Conservation (phyloP, 2,329 filamentous ascomycete species). For the Lasiodiplodia gonubiensis region DNA sequence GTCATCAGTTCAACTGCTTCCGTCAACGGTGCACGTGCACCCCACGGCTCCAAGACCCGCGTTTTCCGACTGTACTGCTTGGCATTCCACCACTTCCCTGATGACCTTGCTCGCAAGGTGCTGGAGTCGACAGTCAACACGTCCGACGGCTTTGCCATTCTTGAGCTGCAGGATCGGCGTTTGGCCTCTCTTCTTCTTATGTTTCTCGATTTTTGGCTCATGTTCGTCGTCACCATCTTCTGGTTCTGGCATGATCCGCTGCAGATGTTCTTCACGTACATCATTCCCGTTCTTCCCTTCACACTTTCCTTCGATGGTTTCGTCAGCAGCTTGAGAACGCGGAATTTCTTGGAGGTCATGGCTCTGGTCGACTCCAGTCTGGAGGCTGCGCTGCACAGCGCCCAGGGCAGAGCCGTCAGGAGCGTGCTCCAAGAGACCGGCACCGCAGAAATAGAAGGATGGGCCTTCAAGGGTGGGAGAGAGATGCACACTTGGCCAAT, state of each 20-base stretch:
- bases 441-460: conserved; percentile 43
- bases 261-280: conserved; percentile 70
- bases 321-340: conserved; percentile 69
- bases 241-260: conserved; percentile 59
- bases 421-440: conserved; percentile 40
- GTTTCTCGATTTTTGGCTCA: conserved; percentile 49
- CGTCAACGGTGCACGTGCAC: background rate
- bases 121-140: conserved; percentile 69
- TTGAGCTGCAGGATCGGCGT: conserved; percentile 73
- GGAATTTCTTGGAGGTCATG: conserved; percentile 70
- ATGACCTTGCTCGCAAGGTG: conserved; percentile 65
- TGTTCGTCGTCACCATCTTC: conserved; percentile 60
- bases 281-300: conserved; percentile 68
- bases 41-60: background rate
- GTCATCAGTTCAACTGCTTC: conserved; percentile 35
- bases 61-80: conserved; percentile 75
- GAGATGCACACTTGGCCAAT: conserved; percentile 55
- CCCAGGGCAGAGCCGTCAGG: conserved; percentile 20
- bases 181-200: conserved; percentile 40
- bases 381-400: conserved; percentile 52
- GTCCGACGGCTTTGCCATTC: conserved; percentile 71
- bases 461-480: conserved; percentile 50
- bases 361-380: conserved; percentile 55
- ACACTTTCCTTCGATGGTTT: conserved; percentile 72
- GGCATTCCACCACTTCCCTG: conserved; percentile 78